Base-by-base conservation (phyloP, 2,329 filamentous ascomycete genomes). In the Gremmenia infestans region DNA sequence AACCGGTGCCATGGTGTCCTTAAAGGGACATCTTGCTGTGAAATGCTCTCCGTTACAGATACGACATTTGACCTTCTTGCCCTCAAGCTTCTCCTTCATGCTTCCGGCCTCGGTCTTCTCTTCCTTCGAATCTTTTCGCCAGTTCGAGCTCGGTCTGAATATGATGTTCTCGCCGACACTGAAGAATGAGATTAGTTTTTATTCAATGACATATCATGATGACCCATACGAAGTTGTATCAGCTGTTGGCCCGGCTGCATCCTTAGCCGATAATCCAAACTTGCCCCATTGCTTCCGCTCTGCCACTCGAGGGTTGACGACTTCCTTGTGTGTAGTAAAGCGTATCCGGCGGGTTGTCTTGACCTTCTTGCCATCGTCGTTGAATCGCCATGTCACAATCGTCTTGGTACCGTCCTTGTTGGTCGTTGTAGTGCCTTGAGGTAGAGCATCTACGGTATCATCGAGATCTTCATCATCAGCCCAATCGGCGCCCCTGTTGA, bases 321-420 rank as follows among this genome's bases (percentile, higher is more conserved):
- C 85, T 76, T 96, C 91, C 74, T 91, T 92, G 75, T 96, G 85
- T 65, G 92, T 87, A 61, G 89, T 95, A 70, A 91, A 90, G 72
- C 92, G 91, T 78, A 97, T 93, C 68, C 92, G 90, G 72, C 94
- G 92, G 59, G 92, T 97, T 61, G 91, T 94, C 82, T 97, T 97
- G 71, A 97, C 89, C 76, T 96, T 96, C 74, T 95, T 92, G 75
- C 89, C 89, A 61, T 93, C 83, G 65, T 99, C 94, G 78, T 96
- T 93, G 78, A 91, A 85, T 68, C 86, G 83, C 79, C 90, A 96
- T 61, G 89, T 89, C 70, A 96, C 87, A 67, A 94, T 88, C 48
- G 95, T 99, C 78, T 97, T 96, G 68, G 91, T 96, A 72, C 95
- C 94, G 74, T 99, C 94, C 78, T 97, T 96, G 85, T 99, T 97